Evolutionary conservation across 1,284 basidiomycete genomes (phyloP).

Genomic region (Afroboletus lepidellus): DNA sequence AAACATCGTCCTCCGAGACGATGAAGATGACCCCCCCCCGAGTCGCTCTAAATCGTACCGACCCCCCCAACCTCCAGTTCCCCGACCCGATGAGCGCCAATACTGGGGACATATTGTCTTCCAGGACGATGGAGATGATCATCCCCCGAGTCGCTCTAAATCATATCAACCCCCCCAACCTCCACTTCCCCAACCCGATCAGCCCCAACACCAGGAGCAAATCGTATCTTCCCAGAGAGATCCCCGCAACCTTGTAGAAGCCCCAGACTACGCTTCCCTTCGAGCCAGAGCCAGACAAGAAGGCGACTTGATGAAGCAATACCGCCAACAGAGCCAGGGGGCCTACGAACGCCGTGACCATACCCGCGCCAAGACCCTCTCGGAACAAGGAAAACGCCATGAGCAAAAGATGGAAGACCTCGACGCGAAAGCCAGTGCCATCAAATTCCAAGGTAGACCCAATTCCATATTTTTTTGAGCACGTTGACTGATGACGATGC

Average conservation of each 20-base stretch:
- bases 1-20: conserved; percentile 10
- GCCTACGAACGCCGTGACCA: conserved; percentile 74
- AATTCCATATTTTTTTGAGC: not conserved
- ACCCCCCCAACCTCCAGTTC: not conserved
- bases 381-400: conserved; percentile 79
- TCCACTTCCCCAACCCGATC: conserved; percentile 7
- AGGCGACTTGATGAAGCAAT: conserved; percentile 68
- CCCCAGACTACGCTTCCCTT: conserved; percentile 53
- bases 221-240: not conserved
- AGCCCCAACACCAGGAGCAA: conserved; percentile 1
- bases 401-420: conserved; percentile 74
- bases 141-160: not conserved
- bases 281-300: conserved; percentile 71
- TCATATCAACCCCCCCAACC: not conserved
- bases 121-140: conserved; percentile 10
- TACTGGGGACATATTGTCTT: not conserved
- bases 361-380: conserved; percentile 80
- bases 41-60: not conserved
- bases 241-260: conserved; percentile 25
- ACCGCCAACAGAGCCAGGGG: conserved; percentile 59
- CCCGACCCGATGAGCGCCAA: conserved; percentile 10
- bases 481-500: not conserved
- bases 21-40: conserved; percentile 10
- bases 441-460: conserved; percentile 75
- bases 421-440: conserved; percentile 81